Conservation (phyloP, 2,329 filamentous ascomycete species). For the Seiridium unicorne region DNA sequence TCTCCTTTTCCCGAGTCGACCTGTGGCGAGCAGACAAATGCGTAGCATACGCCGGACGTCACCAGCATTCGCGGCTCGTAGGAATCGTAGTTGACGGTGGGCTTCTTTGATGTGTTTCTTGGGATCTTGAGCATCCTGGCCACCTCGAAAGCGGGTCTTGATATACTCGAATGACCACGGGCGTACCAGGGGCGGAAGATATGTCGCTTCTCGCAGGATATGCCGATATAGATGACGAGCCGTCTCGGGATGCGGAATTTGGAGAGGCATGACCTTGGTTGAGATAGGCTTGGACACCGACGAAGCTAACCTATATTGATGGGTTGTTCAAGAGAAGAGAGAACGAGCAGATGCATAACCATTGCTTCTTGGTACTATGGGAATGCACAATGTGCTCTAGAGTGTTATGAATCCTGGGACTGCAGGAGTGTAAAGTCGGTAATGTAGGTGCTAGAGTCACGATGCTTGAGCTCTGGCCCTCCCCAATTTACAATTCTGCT, state of each 20-base stretch:
- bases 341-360: not conserved
- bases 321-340: not conserved
- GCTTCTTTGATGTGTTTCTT: constrained; percentile 37
- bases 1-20: constrained; percentile 49
- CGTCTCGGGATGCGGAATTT: constrained; percentile 29
- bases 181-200: constrained; percentile 53
- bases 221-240: constrained; percentile 53
- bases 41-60: constrained; percentile 43
- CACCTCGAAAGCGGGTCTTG: constrained; percentile 42
- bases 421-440: too few relatives aligned
- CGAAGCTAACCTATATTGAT: not conserved
- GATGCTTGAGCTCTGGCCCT: too few relatives aligned
- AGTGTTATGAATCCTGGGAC: too few relatives aligned
- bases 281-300: not conserved
- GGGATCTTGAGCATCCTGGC: constrained; percentile 24
- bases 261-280: constrained; percentile 27
- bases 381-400: too few relatives aligned
- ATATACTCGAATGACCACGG: constrained; percentile 42
- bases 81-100: constrained; percentile 38
- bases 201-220: constrained; percentile 59
- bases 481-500: too few relatives aligned
- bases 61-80: constrained; percentile 55
- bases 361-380: too few relatives aligned
- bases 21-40: constrained; percentile 50
- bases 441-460: too few relatives aligned